phyloP scores from a whole-genome alignment of 139 green algal genomes.

The Chlamydomonas asymmetrica region DNA sequence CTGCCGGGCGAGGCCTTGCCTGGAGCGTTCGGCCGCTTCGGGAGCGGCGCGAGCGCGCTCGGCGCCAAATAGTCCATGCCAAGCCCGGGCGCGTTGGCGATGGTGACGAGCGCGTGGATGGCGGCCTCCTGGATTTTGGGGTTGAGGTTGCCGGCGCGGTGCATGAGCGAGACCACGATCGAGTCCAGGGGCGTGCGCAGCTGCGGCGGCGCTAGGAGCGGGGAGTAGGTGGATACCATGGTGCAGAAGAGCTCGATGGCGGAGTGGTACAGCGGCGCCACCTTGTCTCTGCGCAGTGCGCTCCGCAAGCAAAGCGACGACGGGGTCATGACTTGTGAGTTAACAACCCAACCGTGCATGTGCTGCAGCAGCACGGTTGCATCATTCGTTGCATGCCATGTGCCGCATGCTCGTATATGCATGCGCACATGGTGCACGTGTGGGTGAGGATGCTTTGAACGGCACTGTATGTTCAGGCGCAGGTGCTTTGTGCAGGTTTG shows the following conservation, averaged over 20 bases:
- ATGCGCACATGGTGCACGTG: neutral
- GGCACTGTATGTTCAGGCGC: neutral
- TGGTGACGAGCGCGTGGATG: conserved; percentile 25
- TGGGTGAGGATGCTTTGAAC: neutral
- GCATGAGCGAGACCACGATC: conserved; percentile 28
- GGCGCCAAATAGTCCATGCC: conserved; percentile 20
- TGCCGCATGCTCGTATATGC: neutral
- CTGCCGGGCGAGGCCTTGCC: conserved; percentile 13
- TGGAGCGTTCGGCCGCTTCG: no score
- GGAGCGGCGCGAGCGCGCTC: conserved; percentile 2
- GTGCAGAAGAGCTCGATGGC: conserved; percentile 29
- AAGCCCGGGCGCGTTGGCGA: conserved; percentile 24
- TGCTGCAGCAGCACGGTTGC: no score
- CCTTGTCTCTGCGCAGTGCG: conserved; percentile 28
- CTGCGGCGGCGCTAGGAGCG: neutral
- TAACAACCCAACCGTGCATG: no score
- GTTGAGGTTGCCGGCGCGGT: conserved; percentile 36
- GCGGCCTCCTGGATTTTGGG: conserved; percentile 23
- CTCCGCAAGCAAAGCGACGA: neutral
- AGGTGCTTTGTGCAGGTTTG: neutral
- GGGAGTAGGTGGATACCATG: conserved; percentile 19
- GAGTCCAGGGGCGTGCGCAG: conserved; percentile 21
- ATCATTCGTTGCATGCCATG: no score
- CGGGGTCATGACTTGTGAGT: neutral
- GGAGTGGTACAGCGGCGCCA: conserved; percentile 32